Conservation (phyloP, 1,284 basidiomycete genomes). For the Coriolopsis trogii region DNA sequence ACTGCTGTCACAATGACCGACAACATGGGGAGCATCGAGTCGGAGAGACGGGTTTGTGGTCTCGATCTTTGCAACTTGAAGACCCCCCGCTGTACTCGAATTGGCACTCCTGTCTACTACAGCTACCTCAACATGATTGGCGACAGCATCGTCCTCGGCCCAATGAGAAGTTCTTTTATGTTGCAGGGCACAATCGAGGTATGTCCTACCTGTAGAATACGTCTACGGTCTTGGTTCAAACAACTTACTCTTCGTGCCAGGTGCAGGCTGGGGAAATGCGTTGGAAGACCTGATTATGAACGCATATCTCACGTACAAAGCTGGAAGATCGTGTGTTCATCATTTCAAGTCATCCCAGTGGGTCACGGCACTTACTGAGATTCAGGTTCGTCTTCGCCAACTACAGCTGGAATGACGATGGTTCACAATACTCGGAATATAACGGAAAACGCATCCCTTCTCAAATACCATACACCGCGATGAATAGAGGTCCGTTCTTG, state of each 20-base stretch:
- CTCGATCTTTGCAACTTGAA: no score
- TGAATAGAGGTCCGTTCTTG: conserved; percentile 49
- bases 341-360: neutral
- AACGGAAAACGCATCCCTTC: conserved; percentile 51
- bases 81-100: no score
- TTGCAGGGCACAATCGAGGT: neutral
- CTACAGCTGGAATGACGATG: conserved; percentile 52
- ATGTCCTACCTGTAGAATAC: no score
- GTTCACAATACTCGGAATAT: conserved; percentile 19
- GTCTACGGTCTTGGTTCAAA: no score
- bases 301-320: conserved; percentile 45
- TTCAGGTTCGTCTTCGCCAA: conserved; percentile 60
- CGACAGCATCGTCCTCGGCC: neutral
- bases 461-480: conserved; percentile 58
- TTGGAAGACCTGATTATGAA: conserved; percentile 54
- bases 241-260: no score
- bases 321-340: conserved; percentile 44
- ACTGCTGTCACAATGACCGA: no score
- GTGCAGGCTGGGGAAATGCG: conserved; percentile 56
- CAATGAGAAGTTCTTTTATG: neutral
- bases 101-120: no score
- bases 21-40: no score
- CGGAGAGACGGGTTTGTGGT: no score
- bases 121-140: neutral
- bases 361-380: no score